These are phyloP conservation scores for Casuarina glauca DNA, from an alignment of 306 rosid genomes.

Conservation along the genomic window DNA sequence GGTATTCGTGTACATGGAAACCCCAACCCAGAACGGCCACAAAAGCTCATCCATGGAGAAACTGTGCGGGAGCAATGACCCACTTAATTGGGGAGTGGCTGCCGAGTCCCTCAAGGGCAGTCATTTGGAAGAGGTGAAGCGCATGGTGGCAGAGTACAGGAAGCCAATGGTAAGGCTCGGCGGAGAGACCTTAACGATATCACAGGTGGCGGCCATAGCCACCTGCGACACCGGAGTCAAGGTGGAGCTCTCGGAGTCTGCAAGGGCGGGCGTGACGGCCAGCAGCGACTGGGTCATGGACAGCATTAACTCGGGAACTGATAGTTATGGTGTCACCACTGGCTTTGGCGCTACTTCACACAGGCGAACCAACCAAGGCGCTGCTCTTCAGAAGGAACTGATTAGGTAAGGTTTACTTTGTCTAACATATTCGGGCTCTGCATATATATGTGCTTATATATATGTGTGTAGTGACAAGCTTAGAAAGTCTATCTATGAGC, in stretches of 20 bases:
- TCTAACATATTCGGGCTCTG: no score
- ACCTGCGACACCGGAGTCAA: constrained; percentile 35
- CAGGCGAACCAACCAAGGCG: constrained; percentile 83
- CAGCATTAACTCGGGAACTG: constrained; percentile 67
- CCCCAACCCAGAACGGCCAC: constrained; percentile 21
- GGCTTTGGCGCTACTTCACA: constrained; percentile 95
- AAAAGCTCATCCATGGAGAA: background rate
- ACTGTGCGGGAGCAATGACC: constrained; percentile 49
- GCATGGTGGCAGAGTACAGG: constrained; percentile 80
- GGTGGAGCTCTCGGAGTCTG: constrained; percentile 65
- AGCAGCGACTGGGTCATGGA: constrained; percentile 97
- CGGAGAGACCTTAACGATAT: constrained; percentile 63
- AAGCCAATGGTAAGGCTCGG: constrained; percentile 63
- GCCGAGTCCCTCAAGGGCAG: constrained; percentile 66
- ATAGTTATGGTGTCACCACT: constrained; percentile 94
- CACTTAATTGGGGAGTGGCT: constrained; percentile 67
- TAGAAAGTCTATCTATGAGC: no score
- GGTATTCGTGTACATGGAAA: constrained; percentile 35
- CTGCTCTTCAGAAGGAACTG: constrained; percentile 84
- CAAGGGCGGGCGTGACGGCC: constrained; percentile 78
- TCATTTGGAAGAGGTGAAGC: constrained; percentile 84
- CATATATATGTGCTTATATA: no score
- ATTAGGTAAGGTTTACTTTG: constrained; percentile 50
- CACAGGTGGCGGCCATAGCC: constrained; percentile 82
- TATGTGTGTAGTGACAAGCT: no score